These are phyloP conservation scores for Yamadazyma pseudoaaseri DNA, from an alignment of 1,139 yeast genomes.

Conservation along the genomic window DNA sequence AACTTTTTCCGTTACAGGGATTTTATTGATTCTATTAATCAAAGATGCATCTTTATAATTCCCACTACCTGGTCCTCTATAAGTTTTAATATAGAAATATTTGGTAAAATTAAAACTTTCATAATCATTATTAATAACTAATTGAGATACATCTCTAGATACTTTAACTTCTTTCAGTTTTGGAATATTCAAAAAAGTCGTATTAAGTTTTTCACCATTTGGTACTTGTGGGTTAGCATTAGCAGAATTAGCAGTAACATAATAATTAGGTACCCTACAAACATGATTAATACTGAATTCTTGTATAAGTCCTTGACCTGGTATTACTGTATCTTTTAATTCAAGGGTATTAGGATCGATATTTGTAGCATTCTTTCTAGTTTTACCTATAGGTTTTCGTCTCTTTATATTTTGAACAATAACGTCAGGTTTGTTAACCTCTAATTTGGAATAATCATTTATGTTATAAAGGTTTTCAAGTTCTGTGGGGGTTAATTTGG, in stretches of 20 bases:
- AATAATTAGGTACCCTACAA: conserved; percentile 46
- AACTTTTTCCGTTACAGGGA: conserved; percentile 19
- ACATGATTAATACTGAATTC: conserved; percentile 42
- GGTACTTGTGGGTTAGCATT: conserved; percentile 1
- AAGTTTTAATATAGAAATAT: conserved; percentile 40
- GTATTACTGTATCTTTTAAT: conserved; percentile 39
- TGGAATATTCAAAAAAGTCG: conserved; percentile 9
- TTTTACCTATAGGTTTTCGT: conserved; percentile 28
- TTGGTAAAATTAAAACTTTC: conserved; percentile 35
- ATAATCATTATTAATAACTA: conserved; percentile 35
- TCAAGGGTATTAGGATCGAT: conserved; percentile 43
- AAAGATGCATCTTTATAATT: conserved; percentile 47
- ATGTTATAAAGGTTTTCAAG: conserved; percentile 29
- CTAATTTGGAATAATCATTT: conserved; percentile 27
- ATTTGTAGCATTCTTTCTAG: conserved; percentile 30
- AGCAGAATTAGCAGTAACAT: conserved; percentile 26
- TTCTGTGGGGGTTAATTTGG: conserved; percentile 31
- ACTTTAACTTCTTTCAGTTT: conserved; percentile 18
- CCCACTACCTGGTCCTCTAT: conserved; percentile 49
- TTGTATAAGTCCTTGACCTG: conserved; percentile 48
- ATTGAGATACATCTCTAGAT: conserved; percentile 36
- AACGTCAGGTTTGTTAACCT: conserved; percentile 16
- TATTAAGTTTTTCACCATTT: conserved; percentile 4
- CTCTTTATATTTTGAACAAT: conserved; percentile 8
- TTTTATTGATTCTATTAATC: conserved; percentile 37